phyloP scores from a whole-genome alignment of 768 basidiomycete species.

The Pleurotus salmoneostramineus region DNA sequence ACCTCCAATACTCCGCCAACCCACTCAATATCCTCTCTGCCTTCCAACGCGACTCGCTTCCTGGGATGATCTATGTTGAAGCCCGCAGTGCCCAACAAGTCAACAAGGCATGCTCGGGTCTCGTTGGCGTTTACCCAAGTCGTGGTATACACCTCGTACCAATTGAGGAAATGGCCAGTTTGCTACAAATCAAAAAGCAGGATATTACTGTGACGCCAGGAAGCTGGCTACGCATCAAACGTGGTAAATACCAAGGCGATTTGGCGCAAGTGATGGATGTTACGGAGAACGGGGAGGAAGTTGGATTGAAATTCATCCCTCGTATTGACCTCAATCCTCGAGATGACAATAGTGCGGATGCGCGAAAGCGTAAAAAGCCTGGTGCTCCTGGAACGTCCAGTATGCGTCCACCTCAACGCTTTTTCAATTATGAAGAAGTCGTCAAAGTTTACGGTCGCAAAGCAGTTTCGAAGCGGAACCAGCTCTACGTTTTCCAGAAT shows the following conservation, averaged over 20 bases:
- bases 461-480: constrained; percentile 68
- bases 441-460: constrained; percentile 81
- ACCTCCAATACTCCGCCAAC: constrained; percentile 70
- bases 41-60: constrained; percentile 93
- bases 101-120: constrained; percentile 77
- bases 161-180: constrained; percentile 96
- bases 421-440: constrained; percentile 94
- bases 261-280: constrained; percentile 94
- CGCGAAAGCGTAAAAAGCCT: constrained; percentile 77
- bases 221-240: constrained; percentile 92
- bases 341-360: constrained; percentile 62
- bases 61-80: constrained; percentile 96
- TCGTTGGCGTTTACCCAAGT: constrained; percentile 88
- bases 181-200: constrained; percentile 94
- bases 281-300: constrained; percentile 89
- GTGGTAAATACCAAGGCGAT: constrained; percentile 93
- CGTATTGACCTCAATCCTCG: constrained; percentile 94
- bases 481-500: constrained; percentile 81
- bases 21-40: constrained; percentile 89
- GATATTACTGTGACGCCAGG: constrained; percentile 80
- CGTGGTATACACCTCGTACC: constrained; percentile 84
- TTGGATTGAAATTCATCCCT: constrained; percentile 92
- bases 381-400: constrained; percentile 39
- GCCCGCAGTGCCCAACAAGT: constrained; percentile 87
- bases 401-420: constrained; percentile 85